A percentile compares a stretch with the other conserved stretches of the same genome.
phyloP scores from a whole-genome alignment of 805 yeast genomes.

The Peterozyma xylosa region DNA sequence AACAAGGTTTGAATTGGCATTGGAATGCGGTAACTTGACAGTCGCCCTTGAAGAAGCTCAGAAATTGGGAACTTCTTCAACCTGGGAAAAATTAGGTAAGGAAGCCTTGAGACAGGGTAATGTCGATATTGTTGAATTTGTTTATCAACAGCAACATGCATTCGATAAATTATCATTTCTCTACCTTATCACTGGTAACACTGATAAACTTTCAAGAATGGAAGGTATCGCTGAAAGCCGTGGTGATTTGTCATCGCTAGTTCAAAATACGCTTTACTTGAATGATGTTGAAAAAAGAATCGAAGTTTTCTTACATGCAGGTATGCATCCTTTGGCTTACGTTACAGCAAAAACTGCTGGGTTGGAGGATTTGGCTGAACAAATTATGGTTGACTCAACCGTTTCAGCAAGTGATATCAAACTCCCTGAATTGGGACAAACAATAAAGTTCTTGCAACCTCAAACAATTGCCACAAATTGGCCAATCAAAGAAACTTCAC shows the following conservation, averaged over 20 bases:
- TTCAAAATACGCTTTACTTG: conserved; percentile 76
- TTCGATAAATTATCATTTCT: conserved; percentile 88
- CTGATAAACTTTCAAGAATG: conserved; percentile 72
- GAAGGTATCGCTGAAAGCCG: conserved; percentile 84
- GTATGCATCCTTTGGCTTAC: conserved; percentile 84
- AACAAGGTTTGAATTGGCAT: conserved; percentile 89
- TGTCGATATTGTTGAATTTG: conserved; percentile 74
- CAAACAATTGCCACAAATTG: conserved; percentile 49
- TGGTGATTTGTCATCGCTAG: conserved; percentile 68
- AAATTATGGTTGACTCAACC: conserved; percentile 65
- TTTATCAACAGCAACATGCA: conserved; percentile 77
- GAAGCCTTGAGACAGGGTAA: conserved; percentile 92
- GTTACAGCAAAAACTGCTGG: conserved; percentile 88
- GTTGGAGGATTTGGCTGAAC: conserved; percentile 63
- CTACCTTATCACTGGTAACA: conserved; percentile 79
- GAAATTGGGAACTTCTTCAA: conserved; percentile 53
- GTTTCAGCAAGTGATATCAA: conserved; percentile 53
- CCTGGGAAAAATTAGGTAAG: conserved; percentile 77
- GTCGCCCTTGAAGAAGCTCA: conserved; percentile 89
- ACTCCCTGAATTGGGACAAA: conserved; percentile 44
- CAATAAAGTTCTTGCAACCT: conserved; percentile 40
- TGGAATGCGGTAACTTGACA: conserved; percentile 83
- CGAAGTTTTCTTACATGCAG: conserved; percentile 64
- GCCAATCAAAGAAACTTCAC: conserved; percentile 72
- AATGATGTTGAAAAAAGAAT: conserved; percentile 73